phyloP scores from a whole-genome alignment of 441 rosid genomes.

The Melianthus villosus region DNA sequence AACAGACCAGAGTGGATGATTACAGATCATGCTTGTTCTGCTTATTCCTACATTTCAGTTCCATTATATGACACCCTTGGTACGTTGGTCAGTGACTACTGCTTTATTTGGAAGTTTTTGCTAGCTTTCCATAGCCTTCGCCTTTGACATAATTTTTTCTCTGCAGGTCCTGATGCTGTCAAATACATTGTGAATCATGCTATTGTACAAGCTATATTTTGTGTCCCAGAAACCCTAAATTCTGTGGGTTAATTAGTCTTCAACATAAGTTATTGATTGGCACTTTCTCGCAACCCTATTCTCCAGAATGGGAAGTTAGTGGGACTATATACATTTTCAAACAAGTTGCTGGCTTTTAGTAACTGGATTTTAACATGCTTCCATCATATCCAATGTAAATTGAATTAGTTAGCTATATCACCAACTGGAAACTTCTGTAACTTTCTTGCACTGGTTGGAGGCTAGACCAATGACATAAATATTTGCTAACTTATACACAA shows the following conservation, averaged over 20 bases:
- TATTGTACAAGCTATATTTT: constrained; percentile 63
- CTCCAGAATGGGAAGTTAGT: too few relatives aligned
- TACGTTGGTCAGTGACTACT: constrained; percentile 13
- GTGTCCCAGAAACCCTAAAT: constrained; percentile 68
- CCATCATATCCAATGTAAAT: too few relatives aligned
- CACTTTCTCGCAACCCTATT: too few relatives aligned
- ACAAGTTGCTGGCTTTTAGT: too few relatives aligned
- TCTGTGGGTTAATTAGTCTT: constrained; percentile 47
- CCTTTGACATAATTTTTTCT: constrained; percentile 9
- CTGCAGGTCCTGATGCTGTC: constrained; percentile 95
- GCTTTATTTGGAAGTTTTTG: constrained; percentile 9
- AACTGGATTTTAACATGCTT: too few relatives aligned
- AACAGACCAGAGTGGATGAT: constrained; percentile 93
- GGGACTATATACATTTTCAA: too few relatives aligned
- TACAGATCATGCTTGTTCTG: constrained; percentile 89
- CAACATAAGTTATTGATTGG: too few relatives aligned
- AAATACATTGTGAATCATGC: constrained; percentile 81
- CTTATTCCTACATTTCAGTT: constrained; percentile 78
- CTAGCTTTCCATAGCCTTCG: not conserved
- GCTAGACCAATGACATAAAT: too few relatives aligned
- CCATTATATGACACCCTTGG: constrained; percentile 98
- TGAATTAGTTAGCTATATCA: too few relatives aligned
- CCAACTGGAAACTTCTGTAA: too few relatives aligned
- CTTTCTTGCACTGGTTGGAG: too few relatives aligned
- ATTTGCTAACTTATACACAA: too few relatives aligned